phyloP scores from a whole-genome alignment of 1,284 basidiomycete genomes.

The Somion occarium region DNA sequence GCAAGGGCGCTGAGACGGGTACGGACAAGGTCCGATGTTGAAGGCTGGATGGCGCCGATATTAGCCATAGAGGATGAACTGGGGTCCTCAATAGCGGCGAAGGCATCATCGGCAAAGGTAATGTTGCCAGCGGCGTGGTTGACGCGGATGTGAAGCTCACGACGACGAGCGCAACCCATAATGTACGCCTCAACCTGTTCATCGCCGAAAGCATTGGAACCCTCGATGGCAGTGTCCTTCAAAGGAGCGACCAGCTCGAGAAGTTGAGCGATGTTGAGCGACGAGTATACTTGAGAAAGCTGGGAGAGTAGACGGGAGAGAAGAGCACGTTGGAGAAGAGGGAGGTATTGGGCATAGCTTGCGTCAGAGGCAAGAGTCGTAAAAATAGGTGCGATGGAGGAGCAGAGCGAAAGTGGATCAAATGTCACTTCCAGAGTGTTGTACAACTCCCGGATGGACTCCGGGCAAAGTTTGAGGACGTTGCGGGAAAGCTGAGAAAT shows the following conservation, averaged over 20 bases:
- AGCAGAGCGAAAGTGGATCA: constrained; percentile 89
- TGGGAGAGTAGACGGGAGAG: constrained; percentile 93
- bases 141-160: constrained; percentile 85
- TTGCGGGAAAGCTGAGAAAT: constrained; percentile 68
- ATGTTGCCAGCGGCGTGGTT: constrained; percentile 89
- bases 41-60: constrained; percentile 59
- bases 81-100: constrained; percentile 45
- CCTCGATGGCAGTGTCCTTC: constrained; percentile 44
- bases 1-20: constrained; percentile 79
- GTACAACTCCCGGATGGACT: constrained; percentile 79
- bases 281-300: constrained; percentile 92
- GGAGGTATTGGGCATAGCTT: constrained; percentile 77
- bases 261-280: constrained; percentile 77
- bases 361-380: constrained; percentile 53
- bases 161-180: constrained; percentile 87
- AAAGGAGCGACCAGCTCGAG: constrained; percentile 77
- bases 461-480: constrained; percentile 80
- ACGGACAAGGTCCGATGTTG: constrained; percentile 64
- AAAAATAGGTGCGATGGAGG: constrained; percentile 81
- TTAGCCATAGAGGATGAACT: constrained; percentile 30
- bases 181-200: constrained; percentile 88
- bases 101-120: constrained; percentile 81
- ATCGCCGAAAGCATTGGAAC: constrained; percentile 54
- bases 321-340: constrained; percentile 88
- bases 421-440: constrained; percentile 92